phyloP scores from a whole-genome alignment of 305 asterid genomes.

The Lippia alba region DNA sequence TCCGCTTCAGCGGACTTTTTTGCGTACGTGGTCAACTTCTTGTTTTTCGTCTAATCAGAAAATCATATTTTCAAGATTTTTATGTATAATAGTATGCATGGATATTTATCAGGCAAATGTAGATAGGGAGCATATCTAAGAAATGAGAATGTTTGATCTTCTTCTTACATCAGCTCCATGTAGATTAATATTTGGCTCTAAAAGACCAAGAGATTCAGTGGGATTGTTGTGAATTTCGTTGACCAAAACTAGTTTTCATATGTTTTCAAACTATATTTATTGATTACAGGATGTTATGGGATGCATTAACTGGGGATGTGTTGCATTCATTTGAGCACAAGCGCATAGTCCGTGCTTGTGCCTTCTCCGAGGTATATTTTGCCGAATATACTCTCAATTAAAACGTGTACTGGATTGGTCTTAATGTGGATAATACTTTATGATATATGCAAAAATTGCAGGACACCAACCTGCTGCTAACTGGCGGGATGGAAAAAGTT shows the following conservation, averaged over 20 bases:
- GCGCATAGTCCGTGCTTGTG: slow-evolving; percentile 80
- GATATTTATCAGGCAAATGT: background rate
- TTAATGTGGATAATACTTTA: background rate
- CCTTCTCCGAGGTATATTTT: slow-evolving; percentile 74
- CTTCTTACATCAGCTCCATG: background rate
- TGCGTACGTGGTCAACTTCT: slow-evolving; percentile 52
- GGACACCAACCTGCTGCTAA: slow-evolving; percentile 68
- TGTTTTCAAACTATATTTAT: slow-evolving; percentile 7
- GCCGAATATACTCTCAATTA: background rate
- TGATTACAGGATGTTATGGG: slow-evolving; percentile 77
- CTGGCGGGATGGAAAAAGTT: slow-evolving; percentile 72
- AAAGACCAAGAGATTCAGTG: background rate
- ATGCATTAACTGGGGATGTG: slow-evolving; percentile 83
- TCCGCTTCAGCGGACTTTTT: slow-evolving; percentile 83
- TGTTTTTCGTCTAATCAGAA: background rate
- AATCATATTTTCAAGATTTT: background rate
- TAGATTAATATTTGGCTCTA: background rate
- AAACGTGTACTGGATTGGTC: background rate
- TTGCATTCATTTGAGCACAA: slow-evolving; percentile 86
- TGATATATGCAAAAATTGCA: slow-evolving; percentile 32
- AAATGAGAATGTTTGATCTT: background rate
- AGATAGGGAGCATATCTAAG: background rate
- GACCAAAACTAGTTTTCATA: background rate
- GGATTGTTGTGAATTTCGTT: slow-evolving; percentile 2
- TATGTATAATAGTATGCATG: background rate